Evolutionary conservation across 2,329 filamentous ascomycete genomes (phyloP), one percentile per base, ranked within the genome.

Genomic region (Drechmeria coniospora): DNA sequence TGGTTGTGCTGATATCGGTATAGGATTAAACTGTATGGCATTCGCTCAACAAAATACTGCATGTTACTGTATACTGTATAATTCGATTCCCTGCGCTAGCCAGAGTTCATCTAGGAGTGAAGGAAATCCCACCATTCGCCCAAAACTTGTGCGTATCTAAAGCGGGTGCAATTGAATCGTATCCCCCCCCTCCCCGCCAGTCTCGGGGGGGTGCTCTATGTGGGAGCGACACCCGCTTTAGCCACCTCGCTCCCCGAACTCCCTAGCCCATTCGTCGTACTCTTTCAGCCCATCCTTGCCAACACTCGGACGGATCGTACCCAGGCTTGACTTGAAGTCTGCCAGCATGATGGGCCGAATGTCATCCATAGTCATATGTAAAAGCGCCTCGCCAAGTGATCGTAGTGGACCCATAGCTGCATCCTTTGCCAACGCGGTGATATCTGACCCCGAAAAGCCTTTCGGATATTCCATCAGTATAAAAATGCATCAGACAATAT

Each of bases 371-470:
- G 79, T 80, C 65, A 92, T 95, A 38, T 81, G 75, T 19, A 98
- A 63, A 17, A 98, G 59, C 22, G 79, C 82, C 49, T 95, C 90
- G 15, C 90, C 90, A 3, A 95, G 61, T 29, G 83, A 87, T 18
- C 90, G 72, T 9, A 98, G 60, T 1, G 90, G 90, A 0, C 90
- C 87, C 90, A 98, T 98, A 3, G 90, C 90, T 7, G 90, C 90
- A 48, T 98, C 90, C 54, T 98, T 98, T 6, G 90, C 90, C 7
- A 98, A 62, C 2, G 90, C 86, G 14, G 90, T 95, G 38, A 98
- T 93, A 45, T 98, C 90, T 2, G 84, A 93, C 24, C 90, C 90
- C 7, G 84, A 94, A 56, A 93, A 98, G n/a, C 84, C 86, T 94
- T 30, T 9, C 4, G 3, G 17, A 21, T 18, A 28, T 23, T 41